phyloP scores from a whole-genome alignment of 2,329 filamentous ascomycete genomes.

The Fusarium abutilonis region DNA sequence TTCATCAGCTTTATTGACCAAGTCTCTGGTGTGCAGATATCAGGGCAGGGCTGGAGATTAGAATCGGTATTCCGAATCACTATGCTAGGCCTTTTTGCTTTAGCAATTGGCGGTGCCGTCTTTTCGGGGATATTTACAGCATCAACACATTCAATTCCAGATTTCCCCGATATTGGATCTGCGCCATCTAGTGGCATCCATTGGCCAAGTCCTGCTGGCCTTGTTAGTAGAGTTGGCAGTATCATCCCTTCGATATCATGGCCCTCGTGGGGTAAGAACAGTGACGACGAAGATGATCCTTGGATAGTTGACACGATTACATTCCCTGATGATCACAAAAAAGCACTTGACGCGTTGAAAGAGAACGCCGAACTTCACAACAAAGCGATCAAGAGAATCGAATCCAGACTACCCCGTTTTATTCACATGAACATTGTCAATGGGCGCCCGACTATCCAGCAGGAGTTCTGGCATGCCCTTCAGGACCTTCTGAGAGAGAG shows the following conservation, averaged over 20 bases:
- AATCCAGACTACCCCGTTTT: conserved; percentile 63
- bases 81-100: not conserved
- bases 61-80: conserved; percentile 1
- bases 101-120: conserved; percentile 8
- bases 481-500: conserved; percentile 63
- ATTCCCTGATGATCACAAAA: conserved; percentile 45
- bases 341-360: conserved; percentile 47
- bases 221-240: conserved; percentile 36
- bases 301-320: conserved; percentile 31
- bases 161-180: conserved; percentile 12
- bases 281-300: conserved; percentile 30
- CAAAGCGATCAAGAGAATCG: conserved; percentile 55
- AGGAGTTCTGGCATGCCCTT: conserved; percentile 74
- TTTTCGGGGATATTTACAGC: not conserved
- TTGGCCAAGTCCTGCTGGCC: conserved; percentile 25
- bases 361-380: conserved; percentile 50
- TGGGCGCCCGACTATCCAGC: conserved; percentile 64
- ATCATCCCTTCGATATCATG: conserved; percentile 45
- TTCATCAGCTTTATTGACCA: conserved; percentile 31
- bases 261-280: conserved; percentile 35
- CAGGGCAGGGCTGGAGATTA: not conserved
- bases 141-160: conserved; percentile 7
- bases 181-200: conserved; percentile 6
- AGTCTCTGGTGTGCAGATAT: conserved; percentile 15
- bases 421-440: conserved; percentile 64